These are phyloP conservation scores for Stipa capillata DNA, from an alignment of 176 grass and related monocot genomes.

Conservation along the genomic window DNA sequence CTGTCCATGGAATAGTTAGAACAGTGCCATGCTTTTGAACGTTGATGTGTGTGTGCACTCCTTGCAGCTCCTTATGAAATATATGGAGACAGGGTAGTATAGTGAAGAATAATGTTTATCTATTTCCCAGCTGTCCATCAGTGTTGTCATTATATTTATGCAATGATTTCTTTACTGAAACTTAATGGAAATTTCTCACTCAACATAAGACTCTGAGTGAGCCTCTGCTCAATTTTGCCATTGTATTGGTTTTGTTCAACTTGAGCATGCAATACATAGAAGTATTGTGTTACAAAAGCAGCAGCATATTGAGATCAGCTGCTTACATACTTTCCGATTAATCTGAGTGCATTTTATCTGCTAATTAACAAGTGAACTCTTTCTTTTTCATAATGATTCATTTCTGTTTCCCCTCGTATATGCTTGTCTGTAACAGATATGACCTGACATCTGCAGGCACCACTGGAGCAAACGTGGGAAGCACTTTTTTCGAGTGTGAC, in stretches of 20 bases:
- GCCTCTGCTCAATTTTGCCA: neutral
- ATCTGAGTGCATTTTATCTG: neutral
- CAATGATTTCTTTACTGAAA: neutral
- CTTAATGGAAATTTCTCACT: neutral
- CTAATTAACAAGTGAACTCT: neutral
- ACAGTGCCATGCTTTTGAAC: neutral
- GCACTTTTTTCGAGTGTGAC: slow-evolving; percentile 62
- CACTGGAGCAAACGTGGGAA: slow-evolving; percentile 80
- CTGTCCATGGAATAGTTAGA: neutral
- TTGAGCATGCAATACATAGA: neutral
- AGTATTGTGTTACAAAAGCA: neutral
- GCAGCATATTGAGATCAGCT: neutral
- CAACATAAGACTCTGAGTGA: neutral
- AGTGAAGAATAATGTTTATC: neutral
- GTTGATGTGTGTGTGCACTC: neutral
- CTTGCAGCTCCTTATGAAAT: neutral
- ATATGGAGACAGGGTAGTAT: neutral
- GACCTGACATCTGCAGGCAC: slow-evolving; percentile 43
- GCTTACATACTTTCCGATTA: neutral
- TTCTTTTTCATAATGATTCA: neutral
- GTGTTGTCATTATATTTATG: neutral
- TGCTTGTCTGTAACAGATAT: slow-evolving; percentile 14
- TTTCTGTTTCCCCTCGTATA: neutral
- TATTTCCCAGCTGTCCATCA: neutral
- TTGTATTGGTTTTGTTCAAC: neutral